Base-by-base conservation (phyloP, 768 basidiomycete species). In the Kwoniella sp. region DNA sequence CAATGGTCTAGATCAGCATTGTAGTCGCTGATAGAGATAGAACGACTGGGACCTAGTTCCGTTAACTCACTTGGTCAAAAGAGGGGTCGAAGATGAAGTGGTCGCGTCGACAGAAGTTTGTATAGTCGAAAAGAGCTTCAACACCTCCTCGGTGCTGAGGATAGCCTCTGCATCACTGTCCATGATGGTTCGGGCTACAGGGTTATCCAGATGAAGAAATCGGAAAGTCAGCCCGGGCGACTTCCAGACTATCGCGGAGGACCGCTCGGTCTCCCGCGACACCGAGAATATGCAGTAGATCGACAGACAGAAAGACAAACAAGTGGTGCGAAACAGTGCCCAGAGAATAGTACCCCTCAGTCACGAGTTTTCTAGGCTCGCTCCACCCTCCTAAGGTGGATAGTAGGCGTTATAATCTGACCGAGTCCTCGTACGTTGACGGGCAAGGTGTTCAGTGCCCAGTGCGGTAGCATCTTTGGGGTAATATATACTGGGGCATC, bases 291-390 rank as follows among this genome's bases (percentile, higher is more conserved):
- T n/a, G n/a, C n/a, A n/a, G n/a, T n/a, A n/a, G n/a, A n/a, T n/a
- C n/a, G n/a, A n/a, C n/a, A n/a, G n/a, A n/a, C n/a, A n/a, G n/a
- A n/a, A 25, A 56, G 20, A 7, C 55, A 3, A 30, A 9, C 8
- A 9, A 15, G 15, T 56, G 31, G 34, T 12, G 11, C 11, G 31
- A 37, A n/a, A 56, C 12, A 38, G n/a, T 15, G 4, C 23, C 23
- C n/a, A 26, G 15, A 29, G 29, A 4, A 56, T n/a, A 34, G 37
- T 13, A 31, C 65, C 66, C 67, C 71, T 81, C 79, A 81, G 79
- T 78, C 76, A 71, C 79, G 79, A 79, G 78, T 81, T 81, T 81
- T 81, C 79, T 81, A 81, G 78, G 79, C 78, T 79, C 79, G 79
- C 79, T 69, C 74, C 72, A 69, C 69, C 65, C 71, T 75, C 50